Evolutionary conservation across 805 yeast species (phyloP), one percentile per base, ranked within the genome.

Genomic region (Starmerella floris): DNA sequence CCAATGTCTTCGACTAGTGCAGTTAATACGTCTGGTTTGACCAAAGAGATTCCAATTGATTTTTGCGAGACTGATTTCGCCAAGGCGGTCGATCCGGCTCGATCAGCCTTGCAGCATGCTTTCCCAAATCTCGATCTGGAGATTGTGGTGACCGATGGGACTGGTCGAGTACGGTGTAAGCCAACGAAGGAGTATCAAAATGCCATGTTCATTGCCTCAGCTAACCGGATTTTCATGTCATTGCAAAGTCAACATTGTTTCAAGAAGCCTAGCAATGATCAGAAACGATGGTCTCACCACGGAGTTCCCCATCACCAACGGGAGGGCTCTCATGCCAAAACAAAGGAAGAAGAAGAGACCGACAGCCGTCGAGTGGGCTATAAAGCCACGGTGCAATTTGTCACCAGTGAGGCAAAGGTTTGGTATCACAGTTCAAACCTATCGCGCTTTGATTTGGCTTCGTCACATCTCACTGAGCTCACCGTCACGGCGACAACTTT

Each of bases 131-230:
- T 49, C 9, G 54, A 53, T 31, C 3, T 51, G 21, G 45, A 41
- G 19, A 28, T 55, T 34, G 44, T 40, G 15, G 37, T 55, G 6
- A 33, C 33, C 22, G 54, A 55, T 22, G 50, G 53, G 1, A 53
- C 54, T 2, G 10, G 51, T 9, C 44, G 57, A 1, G n/a, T 52
- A 13, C 55, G 53, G 10, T 53, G 53, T 28, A 53, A 46, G 13
- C 28, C 32, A 11, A 35, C 35, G 3, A 27, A 37, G 13, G 13
- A n/a, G n/a, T 42, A 47, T 15, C 36, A 41, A 9, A 45, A 51
- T 20, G 42, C 59, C 23, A 58, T 64, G 57, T 60, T 64, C 23
- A 57, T 62, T 17, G 46, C 59, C 5, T 51, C 58, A 3, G 56
- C 63, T 26, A 51, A 60, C 3, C 56, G 59, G 33, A 46, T 64